Evolutionary conservation across 2,329 filamentous ascomycete species (phyloP).

Genomic region (Botrytis galanthina): DNA sequence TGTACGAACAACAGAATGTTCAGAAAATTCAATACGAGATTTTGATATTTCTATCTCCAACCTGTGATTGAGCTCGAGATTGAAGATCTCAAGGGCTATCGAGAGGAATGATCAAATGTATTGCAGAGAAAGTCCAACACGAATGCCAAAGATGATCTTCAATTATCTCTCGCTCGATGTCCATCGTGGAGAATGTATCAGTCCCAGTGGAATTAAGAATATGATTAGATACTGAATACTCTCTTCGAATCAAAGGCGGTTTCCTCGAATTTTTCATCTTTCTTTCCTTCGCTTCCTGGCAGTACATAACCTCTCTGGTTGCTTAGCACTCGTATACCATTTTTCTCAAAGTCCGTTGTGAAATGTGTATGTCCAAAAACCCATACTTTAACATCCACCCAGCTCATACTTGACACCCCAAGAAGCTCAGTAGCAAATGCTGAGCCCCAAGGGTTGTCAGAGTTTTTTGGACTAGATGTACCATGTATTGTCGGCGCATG

Average conservation of each 20-base stretch:
- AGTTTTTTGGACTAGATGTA: constrained; percentile 48
- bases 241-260: neutral
- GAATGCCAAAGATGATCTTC: neutral
- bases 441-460: constrained; percentile 35
- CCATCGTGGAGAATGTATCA: no score
- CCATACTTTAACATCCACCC: constrained; percentile 41
- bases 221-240: neutral
- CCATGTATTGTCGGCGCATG: constrained; percentile 45
- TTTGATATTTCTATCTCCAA: neutral
- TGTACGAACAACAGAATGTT: neutral
- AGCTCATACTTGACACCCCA: constrained; percentile 16
- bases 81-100: neutral
- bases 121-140: neutral
- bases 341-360: constrained; percentile 42
- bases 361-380: constrained; percentile 48
- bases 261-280: neutral
- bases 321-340: constrained; percentile 39
- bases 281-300: constrained; percentile 22
- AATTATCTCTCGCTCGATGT: neutral
- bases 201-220: neutral
- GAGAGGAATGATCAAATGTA: neutral
- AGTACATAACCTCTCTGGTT: constrained; percentile 47
- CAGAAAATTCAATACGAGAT: neutral
- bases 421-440: constrained; percentile 56
- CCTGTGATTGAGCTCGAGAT: neutral